Evolutionary conservation across 164 flowering plant genomes (phyloP).

Genomic region (Malania oleifera): DNA sequence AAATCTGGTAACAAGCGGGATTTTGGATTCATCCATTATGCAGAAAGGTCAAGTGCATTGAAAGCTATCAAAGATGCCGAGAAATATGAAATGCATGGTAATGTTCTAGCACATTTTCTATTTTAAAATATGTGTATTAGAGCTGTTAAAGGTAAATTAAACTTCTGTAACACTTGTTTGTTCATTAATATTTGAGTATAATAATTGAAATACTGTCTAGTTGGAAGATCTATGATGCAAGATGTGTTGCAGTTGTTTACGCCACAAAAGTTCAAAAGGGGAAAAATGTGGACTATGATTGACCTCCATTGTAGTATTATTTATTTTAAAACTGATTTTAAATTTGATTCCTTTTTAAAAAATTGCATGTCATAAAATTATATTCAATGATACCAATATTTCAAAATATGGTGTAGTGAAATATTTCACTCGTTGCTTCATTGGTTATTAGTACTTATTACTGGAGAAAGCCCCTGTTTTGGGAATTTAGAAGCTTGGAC

Average conservation of each 20-base stretch:
- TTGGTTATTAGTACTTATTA: background rate
- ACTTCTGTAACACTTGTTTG: background rate
- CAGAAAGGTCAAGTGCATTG: conserved; percentile 91
- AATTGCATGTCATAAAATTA: too few species aligned
- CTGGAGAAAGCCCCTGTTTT: background rate
- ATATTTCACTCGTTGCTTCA: too few species aligned
- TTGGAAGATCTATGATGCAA: too few species aligned
- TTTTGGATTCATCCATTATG: conserved; percentile 88
- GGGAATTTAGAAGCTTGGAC: background rate
- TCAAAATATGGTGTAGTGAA: too few species aligned
- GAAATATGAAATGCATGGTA: conserved; percentile 90
- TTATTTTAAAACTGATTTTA: too few species aligned
- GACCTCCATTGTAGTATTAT: too few species aligned
- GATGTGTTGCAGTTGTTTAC: too few species aligned
- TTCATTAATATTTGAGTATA: background rate
- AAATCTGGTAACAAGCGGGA: conserved; percentile 81
- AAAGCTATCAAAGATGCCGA: conserved; percentile 94
- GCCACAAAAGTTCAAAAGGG: too few species aligned
- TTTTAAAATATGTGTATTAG: background rate
- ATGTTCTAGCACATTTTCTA: background rate
- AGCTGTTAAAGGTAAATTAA: background rate
- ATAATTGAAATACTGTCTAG: too few species aligned
- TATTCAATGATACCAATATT: too few species aligned
- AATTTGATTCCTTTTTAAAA: too few species aligned
- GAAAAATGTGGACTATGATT: too few species aligned